These are phyloP conservation scores for Penicillium sp. DNA, from an alignment of 2,329 filamentous ascomycete genomes.

Conservation along the genomic window DNA sequence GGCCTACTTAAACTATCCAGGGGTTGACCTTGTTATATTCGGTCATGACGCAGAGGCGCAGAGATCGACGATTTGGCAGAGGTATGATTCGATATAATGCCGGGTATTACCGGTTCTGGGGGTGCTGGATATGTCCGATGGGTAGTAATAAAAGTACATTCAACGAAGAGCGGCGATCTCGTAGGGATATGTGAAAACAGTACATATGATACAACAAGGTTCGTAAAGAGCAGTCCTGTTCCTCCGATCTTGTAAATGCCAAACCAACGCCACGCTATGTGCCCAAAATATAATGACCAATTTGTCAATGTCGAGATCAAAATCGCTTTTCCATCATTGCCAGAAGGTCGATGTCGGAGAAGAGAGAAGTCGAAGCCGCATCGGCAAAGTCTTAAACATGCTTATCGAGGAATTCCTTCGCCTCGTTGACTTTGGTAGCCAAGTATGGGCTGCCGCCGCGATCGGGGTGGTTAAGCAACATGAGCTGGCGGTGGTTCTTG, in stretches of 20 bases:
- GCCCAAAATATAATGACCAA: conserved; percentile 27
- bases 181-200: conserved; percentile 42
- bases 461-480: conserved; percentile 98
- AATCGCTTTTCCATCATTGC: conserved; percentile 2
- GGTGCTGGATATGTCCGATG: neutral
- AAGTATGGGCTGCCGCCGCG: conserved; percentile 94
- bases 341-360: neutral
- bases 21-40: neutral
- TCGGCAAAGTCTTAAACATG: conserved; percentile 29
- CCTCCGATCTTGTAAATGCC: conserved; percentile 25
- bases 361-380: neutral
- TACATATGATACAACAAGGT: conserved; percentile 66
- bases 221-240: conserved; percentile 18
- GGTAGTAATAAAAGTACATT: conserved; percentile 20
- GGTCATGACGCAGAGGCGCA: neutral
- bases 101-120: neutral
- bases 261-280: conserved; percentile 43
- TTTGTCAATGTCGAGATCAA: conserved; percentile 18
- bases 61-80: conserved; percentile 5
- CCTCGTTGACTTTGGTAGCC: conserved; percentile 97
- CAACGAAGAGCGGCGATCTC: conserved; percentile 66
- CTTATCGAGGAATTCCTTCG: conserved; percentile 94
- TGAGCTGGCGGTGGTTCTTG: conserved; percentile 90
- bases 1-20: neutral
- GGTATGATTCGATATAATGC: neutral